Evolutionary conservation across 306 rosid genomes (phyloP).

Genomic region (Corylus americana): DNA sequence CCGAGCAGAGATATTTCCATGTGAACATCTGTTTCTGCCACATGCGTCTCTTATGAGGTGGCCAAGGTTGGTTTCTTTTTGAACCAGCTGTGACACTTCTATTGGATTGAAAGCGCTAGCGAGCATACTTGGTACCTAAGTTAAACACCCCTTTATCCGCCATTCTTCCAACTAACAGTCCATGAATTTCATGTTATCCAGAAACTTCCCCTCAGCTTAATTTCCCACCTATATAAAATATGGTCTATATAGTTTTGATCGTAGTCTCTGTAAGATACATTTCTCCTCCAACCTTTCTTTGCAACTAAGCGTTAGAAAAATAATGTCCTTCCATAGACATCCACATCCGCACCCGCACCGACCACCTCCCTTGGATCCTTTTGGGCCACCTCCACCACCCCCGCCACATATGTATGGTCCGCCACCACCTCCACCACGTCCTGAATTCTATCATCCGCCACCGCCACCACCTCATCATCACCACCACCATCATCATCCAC

Average conservation of each 20-base stretch:
- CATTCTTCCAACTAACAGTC: conserved; percentile 10
- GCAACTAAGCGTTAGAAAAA: not conserved
- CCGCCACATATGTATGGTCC: not conserved
- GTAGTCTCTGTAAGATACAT: not conserved
- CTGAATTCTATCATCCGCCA: conserved; percentile 7
- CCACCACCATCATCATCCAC: conserved; percentile 23
- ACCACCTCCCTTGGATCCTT: conserved; percentile 10
- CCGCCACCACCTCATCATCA: conserved; percentile 12
- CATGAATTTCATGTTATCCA: not conserved
- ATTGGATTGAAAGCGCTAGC: not conserved
- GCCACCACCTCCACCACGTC: not conserved
- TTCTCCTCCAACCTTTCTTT: too few species aligned
- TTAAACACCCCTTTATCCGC: not conserved
- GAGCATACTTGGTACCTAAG: not conserved
- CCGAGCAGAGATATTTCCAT: too few species aligned
- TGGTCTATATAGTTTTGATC: not conserved
- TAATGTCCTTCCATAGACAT: conserved; percentile 14
- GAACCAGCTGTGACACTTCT: not conserved
- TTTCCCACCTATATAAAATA: not conserved
- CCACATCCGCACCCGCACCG: conserved; percentile 11
- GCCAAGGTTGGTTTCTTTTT: not conserved
- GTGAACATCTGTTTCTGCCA: not conserved
- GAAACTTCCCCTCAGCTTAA: not conserved
- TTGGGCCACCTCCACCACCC: conserved; percentile 16
- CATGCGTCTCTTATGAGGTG: not conserved